phyloP scores from a whole-genome alignment of 306 rosid species.

The Prinsepia uniflora region DNA sequence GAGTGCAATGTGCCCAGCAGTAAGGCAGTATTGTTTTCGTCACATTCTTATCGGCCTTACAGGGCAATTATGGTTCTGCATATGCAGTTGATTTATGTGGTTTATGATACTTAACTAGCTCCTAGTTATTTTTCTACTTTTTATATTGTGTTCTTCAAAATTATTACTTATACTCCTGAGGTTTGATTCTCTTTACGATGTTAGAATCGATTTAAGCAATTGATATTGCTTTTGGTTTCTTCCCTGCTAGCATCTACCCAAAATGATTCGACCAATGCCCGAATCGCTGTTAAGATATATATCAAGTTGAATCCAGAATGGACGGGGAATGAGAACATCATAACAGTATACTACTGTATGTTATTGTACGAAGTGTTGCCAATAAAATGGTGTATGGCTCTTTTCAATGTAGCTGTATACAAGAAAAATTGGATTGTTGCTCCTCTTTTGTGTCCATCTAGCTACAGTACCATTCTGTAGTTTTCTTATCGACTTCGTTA shows the following conservation, averaged over 20 bases:
- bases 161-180: not conserved
- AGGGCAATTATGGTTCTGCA: not conserved
- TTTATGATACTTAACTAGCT: conserved; percentile 3
- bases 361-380: too few species aligned
- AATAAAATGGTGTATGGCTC: too few species aligned
- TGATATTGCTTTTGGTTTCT: not conserved
- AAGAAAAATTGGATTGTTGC: too few species aligned
- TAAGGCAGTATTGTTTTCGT: conserved; percentile 20
- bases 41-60: not conserved
- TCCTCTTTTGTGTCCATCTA: too few species aligned
- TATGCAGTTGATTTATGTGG: not conserved
- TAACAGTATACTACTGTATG: too few species aligned
- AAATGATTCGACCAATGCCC: not conserved
- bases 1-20: conserved; percentile 75
- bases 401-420: too few species aligned
- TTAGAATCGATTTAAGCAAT: not conserved
- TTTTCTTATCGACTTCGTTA: too few species aligned
- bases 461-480: too few species aligned
- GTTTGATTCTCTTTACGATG: not conserved
- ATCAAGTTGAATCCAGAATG: too few species aligned
- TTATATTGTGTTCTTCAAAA: not conserved
- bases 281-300: too few species aligned
- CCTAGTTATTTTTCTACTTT: not conserved
- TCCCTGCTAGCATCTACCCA: not conserved
- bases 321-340: too few species aligned